Evolutionary conservation across 2,329 filamentous ascomycete species (phyloP), one percentile per base, ranked within the genome.

Genomic region (Epichloe uncinata): DNA sequence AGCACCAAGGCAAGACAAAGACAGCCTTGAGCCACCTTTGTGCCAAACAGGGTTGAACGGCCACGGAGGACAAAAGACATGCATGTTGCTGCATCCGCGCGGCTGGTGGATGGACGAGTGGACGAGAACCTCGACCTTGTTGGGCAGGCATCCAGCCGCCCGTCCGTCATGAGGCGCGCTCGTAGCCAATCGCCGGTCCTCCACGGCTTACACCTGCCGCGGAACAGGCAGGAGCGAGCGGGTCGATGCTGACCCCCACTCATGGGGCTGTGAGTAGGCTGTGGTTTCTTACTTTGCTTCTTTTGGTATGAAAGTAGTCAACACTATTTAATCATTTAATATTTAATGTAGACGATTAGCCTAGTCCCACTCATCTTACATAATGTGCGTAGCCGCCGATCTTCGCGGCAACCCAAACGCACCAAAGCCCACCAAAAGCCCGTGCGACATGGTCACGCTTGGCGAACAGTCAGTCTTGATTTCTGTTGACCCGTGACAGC

Each of bases 121-220:
- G 26, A 26, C 26, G 26, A 26, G 8, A 30, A 30, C 26, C 8
- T 9, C 26, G 26, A 30, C 1, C 8, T 30, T 30, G 26, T 30
- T n/a, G 20, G 20, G 18, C 15, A 26, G 22, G 15, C 15, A 34
- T 38, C 40, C 22, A 36, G 45, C 45, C 36, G 45, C 41, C 45
- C 46, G 48, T n/a, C 45, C 20, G 35, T 44, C 4, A 35, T 48
- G 49, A 44, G 47, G 50, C 48, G 52, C 51, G 50, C 49, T 56
- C 53, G 33, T 54, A 52, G 54, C 61, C 61, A 61, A 63, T 62
- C 60, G 52, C 51, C 43, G 45, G 15, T 13, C 42, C 51, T 48
- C 53, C 57, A 55, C 56, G 35, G 42, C 26, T 42, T 42, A 38
- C 45, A 50, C 52, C 52, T 56, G 53, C 46, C 45, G 46, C 50